Evolutionary conservation across 1,284 basidiomycete species (phyloP).

Genomic region (Apiotrichum laibachii): DNA sequence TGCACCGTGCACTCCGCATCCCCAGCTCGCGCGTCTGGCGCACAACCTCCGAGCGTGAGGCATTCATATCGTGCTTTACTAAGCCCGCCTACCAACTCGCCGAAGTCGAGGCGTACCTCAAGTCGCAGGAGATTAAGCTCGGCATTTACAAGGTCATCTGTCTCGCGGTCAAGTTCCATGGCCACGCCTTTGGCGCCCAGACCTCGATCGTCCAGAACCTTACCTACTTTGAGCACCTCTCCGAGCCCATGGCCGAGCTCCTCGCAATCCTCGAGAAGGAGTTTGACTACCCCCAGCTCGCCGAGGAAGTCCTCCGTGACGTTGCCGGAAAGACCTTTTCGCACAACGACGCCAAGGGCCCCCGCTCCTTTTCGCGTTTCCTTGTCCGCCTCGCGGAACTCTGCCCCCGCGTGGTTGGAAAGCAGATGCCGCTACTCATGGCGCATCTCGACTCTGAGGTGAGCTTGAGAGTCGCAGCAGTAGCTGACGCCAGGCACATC

Average conservation of each 20-base stretch:
- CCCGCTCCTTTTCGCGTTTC: slow-evolving; percentile 81
- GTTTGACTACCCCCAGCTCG: slow-evolving; percentile 84
- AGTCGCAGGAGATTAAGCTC: slow-evolving; percentile 65
- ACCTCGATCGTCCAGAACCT: slow-evolving; percentile 87
- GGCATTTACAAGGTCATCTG: slow-evolving; percentile 87
- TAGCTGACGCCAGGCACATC: slow-evolving; percentile 66
- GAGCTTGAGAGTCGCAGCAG: slow-evolving; percentile 26
- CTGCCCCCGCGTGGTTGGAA: slow-evolving; percentile 79
- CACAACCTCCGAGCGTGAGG: slow-evolving; percentile 75
- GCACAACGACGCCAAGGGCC: slow-evolving; percentile 73
- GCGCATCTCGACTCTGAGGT: slow-evolving; percentile 90
- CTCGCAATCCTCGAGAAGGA: slow-evolving; percentile 76
- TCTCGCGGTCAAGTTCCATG: slow-evolving; percentile 85
- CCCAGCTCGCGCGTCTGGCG: slow-evolving; percentile 82
- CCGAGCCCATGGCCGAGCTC: slow-evolving; percentile 90
- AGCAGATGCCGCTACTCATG: slow-evolving; percentile 82
- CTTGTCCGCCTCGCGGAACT: slow-evolving; percentile 77
- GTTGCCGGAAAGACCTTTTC: slow-evolving; percentile 43
- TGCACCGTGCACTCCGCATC: slow-evolving; percentile 69
- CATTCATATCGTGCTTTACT: slow-evolving; percentile 79
- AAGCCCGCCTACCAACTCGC: slow-evolving; percentile 80
- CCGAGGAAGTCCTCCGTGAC: slow-evolving; percentile 76
- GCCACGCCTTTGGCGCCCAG: slow-evolving; percentile 77
- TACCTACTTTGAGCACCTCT: slow-evolving; percentile 91
- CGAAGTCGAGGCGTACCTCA: slow-evolving; percentile 87